Evolutionary conservation across 805 yeast genomes (phyloP), one percentile per base, ranked within the genome.

Genomic region (Suhomyces xylopsoci): DNA sequence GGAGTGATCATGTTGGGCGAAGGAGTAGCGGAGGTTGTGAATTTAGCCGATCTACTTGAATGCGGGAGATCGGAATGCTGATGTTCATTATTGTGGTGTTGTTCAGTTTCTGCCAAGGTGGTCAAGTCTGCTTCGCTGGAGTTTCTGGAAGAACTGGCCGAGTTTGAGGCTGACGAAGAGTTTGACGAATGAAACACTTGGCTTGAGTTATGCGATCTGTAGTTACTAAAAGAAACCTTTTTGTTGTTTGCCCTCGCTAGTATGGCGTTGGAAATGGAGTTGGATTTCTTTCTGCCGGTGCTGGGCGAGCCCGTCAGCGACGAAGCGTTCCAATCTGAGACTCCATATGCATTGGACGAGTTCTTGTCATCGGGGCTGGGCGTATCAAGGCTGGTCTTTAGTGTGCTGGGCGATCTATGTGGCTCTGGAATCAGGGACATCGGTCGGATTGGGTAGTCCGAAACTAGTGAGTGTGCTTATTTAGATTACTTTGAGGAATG

Each of bases 191-290:
- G 45, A 40, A 50, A 50, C 12, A 50, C 50, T 25, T 52, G 52
- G 46, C 52, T 49, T 25, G 50, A 45, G 46, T 42, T 49, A 41
- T 19, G 22, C n/a, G 55, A 50, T 42, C 46, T 34, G 58, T 53
- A 34, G 50, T 52, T 56, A 47, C 50, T 50, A 51, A 62, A 61
- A 38, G 57, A 47, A 44, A 63, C 67, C 55, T 62, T 64, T 48
- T 62, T 63, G 45, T 50, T 47, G 22, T 54, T 53, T 14, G 51
- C 53, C 17, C 64, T 55, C 53, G 62, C 64, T 25, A 65, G 58
- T 22, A 63, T 58, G 26, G 64, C 69, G 49, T 64, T 65, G 48
- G 64, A 59, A 20, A 65, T 62, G n/a, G 67, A 60, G 44, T 61
- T 56, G 43, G 68, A 59, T 44, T 56, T 56, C 26, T 44, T 36